Evolutionary conservation across 1,284 basidiomycete genomes (phyloP), one percentile per base, ranked within the genome.

Genomic region (Leccinum brunneo-olivaceum): DNA sequence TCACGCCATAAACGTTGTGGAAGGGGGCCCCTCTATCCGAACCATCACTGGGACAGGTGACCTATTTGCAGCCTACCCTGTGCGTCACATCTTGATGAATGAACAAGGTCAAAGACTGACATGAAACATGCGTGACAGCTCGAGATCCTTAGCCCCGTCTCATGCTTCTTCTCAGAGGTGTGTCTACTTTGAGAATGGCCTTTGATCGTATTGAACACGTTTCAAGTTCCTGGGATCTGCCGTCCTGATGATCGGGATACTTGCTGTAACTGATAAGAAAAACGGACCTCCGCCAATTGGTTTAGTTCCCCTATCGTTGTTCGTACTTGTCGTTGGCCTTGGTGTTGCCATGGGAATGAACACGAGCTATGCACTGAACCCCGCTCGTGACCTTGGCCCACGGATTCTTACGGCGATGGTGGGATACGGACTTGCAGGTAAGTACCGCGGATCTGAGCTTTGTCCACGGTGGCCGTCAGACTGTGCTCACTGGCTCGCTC

Each of bases 1-100:
- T 52, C 77, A 82, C 57, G 78, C 81, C 28, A 83, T 90, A 53
- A 70, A 79, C 53, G 57, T 79, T 24, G 72, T 75, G 50, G 84
- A 89, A 61, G 81, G 81, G 19, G 78, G 77, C 2, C 53, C 56
- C 0, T 66, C 69, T 8, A 60, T 79, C 18, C 76, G 83, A 18
- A 86, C 82, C 5, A 70, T 83, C 11, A 58, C 61, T 5, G 66
- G 68, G 15, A 84, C 84, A 0, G 84, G 80, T 0, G 62, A 70
- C 12, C 62, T 87, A 12, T 89, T 89, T 57, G 72, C 76, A 3
- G 84, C 84, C 0, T 83, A 79, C 49, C 71, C 81, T 25, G 82
- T 82, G 54, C 48, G 80, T 18, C 6, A 15, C 6, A 15, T 41
- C 23, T 35, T 18, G 39, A 36, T 9, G 20, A 12, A 6, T 12